Conservation (phyloP, 176 grass and related monocot species). For the Aegilops bicornis region DNA sequence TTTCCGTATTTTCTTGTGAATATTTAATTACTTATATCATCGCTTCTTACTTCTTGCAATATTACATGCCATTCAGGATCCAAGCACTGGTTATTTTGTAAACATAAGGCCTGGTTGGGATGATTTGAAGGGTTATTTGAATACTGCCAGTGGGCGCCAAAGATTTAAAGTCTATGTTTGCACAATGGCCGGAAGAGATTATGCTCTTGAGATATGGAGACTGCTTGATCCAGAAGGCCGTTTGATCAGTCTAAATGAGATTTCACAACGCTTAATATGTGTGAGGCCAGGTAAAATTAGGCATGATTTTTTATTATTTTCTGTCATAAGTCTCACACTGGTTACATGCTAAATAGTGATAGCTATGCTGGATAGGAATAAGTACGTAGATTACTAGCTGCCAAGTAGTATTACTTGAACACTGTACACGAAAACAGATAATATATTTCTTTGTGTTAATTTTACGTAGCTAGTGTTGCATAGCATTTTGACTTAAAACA, state of each 20-base stretch:
- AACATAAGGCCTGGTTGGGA: conserved; percentile 66
- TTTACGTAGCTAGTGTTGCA: neutral
- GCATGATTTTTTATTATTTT: neutral
- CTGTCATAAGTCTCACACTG: neutral
- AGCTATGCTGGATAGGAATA: neutral
- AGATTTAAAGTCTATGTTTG: conserved; percentile 72
- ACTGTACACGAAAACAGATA: neutral
- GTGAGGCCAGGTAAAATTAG: conserved; percentile 55
- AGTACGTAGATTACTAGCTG: neutral
- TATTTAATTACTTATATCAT: neutral
- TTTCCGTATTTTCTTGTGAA: neutral
- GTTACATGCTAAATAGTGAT: neutral
- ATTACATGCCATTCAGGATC: conserved; percentile 26
- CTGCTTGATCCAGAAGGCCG: conserved; percentile 56
- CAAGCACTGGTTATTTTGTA: conserved; percentile 56
- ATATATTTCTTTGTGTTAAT: neutral
- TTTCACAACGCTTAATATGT: conserved; percentile 51
- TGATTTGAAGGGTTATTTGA: conserved; percentile 60
- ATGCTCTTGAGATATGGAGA: conserved; percentile 67
- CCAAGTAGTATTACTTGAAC: neutral
- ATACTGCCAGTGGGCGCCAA: conserved; percentile 42
- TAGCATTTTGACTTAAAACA: neutral
- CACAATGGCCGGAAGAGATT: conserved; percentile 71
- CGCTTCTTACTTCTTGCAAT: neutral
- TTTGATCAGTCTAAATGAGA: conserved; percentile 48